Percentiles rank a stretch among this genome's conserved stretches.
Conservation (phyloP, 768 basidiomycete species). For the Asterophora parasitica region DNA sequence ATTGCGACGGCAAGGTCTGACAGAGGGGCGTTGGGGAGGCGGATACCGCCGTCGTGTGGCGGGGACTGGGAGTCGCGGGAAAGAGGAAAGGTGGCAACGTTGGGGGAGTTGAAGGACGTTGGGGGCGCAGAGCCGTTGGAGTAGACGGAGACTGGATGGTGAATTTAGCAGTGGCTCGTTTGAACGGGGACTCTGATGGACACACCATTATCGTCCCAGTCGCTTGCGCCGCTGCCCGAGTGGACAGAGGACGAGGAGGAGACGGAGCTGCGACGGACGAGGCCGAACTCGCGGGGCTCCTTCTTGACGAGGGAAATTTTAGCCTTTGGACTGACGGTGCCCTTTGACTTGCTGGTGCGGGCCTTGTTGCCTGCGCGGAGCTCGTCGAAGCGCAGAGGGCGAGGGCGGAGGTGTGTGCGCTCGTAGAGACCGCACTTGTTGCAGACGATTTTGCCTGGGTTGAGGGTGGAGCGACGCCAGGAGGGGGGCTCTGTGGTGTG, state of each 20-base stretch:
- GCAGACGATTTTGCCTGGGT: conserved; percentile 90
- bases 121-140: conserved; percentile 58
- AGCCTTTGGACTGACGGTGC: conserved; percentile 32
- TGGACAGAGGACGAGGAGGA: conserved; percentile 55
- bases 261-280: conserved; percentile 57
- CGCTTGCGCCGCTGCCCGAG: conserved; percentile 57
- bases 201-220: conserved; percentile 82
- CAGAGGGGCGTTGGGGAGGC: conserved; percentile 69
- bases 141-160: conserved; percentile 40
- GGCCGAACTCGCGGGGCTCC: conserved; percentile 50
- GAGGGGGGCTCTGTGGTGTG: conserved; percentile 87
- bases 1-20: conserved; percentile 57
- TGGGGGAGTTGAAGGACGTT: conserved; percentile 67
- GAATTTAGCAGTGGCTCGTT: conserved; percentile 16
- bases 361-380: conserved; percentile 84
- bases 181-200: conserved; percentile 17
- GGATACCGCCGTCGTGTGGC: conserved; percentile 54
- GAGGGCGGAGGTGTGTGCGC: conserved; percentile 78
- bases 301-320: conserved; percentile 50
- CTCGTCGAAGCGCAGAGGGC: conserved; percentile 84
- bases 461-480: conserved; percentile 84
- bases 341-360: conserved; percentile 46
- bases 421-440: conserved; percentile 93
- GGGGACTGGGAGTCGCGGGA: conserved; percentile 52
- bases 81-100: conserved; percentile 53